These are phyloP conservation scores for Leptomonas pyrrhocoris DNA, from an alignment of 208 protist species.

Conservation along the genomic window DNA sequence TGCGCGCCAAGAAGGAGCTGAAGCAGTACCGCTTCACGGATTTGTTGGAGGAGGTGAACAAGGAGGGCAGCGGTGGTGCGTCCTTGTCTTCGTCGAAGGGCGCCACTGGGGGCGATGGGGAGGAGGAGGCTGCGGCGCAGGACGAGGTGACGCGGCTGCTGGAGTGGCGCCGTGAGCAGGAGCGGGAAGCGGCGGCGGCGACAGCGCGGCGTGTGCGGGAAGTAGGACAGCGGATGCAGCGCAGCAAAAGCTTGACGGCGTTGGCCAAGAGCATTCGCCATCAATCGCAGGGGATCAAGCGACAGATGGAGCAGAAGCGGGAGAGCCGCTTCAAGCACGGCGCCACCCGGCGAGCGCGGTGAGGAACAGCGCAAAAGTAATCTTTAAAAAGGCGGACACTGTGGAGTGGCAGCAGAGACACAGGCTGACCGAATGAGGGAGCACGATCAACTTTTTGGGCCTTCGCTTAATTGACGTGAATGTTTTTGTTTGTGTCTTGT, in stretches of 20 bases:
- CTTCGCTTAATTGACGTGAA: too few relatives aligned
- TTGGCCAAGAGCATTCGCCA: constrained; percentile 79
- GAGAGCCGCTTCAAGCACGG: constrained; percentile 82
- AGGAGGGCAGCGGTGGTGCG: not conserved
- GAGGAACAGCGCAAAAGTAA: constrained; percentile 29
- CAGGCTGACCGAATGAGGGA: not conserved
- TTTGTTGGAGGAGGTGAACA: constrained; percentile 35
- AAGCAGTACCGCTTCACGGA: constrained; percentile 73
- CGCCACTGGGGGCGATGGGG: not conserved
- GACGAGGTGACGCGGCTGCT: constrained; percentile 68
- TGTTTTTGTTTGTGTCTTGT: too few relatives aligned
- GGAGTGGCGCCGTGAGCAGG: constrained; percentile 44
- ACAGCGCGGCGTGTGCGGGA: constrained; percentile 71
- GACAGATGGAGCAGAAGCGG: constrained; percentile 61
- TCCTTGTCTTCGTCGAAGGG: constrained; percentile 23
- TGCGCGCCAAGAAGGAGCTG: constrained; percentile 60
- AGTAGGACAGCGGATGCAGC: constrained; percentile 82
- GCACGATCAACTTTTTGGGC: too few relatives aligned
- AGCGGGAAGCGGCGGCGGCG: constrained; percentile 35
- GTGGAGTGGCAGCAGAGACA: not conserved
- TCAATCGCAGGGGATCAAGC: constrained; percentile 76
- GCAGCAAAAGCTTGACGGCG: constrained; percentile 74
- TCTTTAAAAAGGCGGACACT: constrained; percentile 23
- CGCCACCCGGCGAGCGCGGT: constrained; percentile 55
- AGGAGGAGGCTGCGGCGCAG: constrained; percentile 28